phyloP scores from a whole-genome alignment of 805 yeast species.

The Kluyveromyces lactis region DNA sequence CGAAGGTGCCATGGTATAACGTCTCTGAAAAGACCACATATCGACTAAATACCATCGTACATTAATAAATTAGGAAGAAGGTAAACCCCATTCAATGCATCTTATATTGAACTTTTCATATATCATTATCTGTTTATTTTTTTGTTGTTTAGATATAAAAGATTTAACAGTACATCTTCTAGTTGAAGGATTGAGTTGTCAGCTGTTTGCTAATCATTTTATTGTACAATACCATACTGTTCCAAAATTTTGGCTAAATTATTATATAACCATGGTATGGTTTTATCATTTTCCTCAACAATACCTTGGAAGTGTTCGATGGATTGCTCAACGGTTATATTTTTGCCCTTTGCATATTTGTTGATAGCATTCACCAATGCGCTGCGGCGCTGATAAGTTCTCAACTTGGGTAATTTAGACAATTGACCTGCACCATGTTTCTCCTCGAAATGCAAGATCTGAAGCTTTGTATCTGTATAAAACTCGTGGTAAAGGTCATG shows the following conservation, averaged over 20 bases:
- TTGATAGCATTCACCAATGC: conserved; percentile 31
- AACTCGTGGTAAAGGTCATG: conserved; percentile 28
- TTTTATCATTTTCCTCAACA: conserved; percentile 26
- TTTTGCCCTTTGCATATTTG: conserved; percentile 24
- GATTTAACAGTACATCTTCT: background rate
- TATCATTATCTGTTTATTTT: background rate
- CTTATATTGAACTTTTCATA: background rate
- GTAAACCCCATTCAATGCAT: no score
- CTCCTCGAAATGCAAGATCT: conserved; percentile 29
- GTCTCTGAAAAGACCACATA: no score
- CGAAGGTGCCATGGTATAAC: conserved; percentile 12
- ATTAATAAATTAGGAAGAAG: no score
- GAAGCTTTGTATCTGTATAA: conserved; percentile 25
- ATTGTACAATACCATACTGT: conserved; percentile 8
- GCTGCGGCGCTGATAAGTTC: conserved; percentile 32
- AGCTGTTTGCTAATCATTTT: no score
- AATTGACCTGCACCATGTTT: conserved; percentile 23
- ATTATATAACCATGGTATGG: conserved; percentile 33
- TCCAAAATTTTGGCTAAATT: conserved; percentile 26
- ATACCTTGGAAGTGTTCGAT: conserved; percentile 26
- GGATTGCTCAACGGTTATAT: conserved; percentile 21
- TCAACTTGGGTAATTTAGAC: conserved; percentile 28
- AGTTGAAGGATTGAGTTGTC: no score
- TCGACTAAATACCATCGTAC: no score
- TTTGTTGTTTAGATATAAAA: background rate